Conservation (phyloP, 257 asterid genomes). For the Nicotiana benthamiana region DNA sequence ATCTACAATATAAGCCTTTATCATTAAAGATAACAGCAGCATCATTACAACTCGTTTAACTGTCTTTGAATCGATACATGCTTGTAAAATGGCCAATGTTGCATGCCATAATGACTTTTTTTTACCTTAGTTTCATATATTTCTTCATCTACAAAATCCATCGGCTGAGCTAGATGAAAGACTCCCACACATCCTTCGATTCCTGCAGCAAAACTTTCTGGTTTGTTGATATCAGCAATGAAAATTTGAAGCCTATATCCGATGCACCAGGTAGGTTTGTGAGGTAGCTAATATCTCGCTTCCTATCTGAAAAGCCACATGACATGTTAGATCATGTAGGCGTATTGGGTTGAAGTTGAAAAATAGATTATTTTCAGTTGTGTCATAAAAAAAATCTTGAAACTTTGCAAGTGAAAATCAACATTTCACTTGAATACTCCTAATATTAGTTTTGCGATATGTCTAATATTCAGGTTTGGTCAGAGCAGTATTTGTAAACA, state of each 20-base stretch:
- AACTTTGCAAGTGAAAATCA: too few species aligned
- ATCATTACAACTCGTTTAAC: too few species aligned
- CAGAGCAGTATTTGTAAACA: too few species aligned
- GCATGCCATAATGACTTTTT: not conserved
- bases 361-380: too few species aligned
- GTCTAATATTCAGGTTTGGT: too few species aligned
- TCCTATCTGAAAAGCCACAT: too few species aligned
- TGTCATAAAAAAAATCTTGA: too few species aligned
- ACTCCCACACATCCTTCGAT: slow-evolving; percentile 22
- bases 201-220: slow-evolving; percentile 4
- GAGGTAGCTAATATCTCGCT: too few species aligned
- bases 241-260: slow-evolving; percentile 13
- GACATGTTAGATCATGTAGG: too few species aligned
- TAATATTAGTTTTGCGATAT: too few species aligned
- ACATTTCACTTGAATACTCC: too few species aligned
- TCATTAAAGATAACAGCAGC: not conserved
- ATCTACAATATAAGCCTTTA: not conserved
- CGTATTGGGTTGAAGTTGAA: too few species aligned
- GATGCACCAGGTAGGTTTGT: slow-evolving; percentile 16
- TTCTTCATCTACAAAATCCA: not conserved
- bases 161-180: slow-evolving; percentile 4
- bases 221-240: slow-evolving; percentile 14
- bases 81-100: not conserved
- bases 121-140: not conserved
- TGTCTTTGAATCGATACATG: not conserved